These are phyloP conservation scores for Ammopiptanthus mongolicus DNA, from an alignment of 306 rosid species.

Conservation along the genomic window DNA sequence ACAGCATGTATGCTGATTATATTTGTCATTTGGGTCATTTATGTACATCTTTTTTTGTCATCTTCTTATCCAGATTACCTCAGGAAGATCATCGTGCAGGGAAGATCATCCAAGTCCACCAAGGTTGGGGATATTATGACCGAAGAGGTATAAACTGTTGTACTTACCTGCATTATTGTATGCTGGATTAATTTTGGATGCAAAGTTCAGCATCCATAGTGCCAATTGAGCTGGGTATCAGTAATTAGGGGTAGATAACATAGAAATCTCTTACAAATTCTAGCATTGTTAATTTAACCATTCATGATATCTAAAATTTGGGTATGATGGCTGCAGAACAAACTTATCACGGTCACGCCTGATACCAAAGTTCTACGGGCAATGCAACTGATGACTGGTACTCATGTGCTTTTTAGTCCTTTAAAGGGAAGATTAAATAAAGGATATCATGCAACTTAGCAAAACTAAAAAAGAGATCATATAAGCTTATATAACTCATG, in stretches of 20 bases:
- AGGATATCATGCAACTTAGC: not conserved
- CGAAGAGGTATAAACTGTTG: slow-evolving; percentile 67
- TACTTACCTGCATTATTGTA: not conserved
- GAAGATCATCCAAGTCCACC: slow-evolving; percentile 96
- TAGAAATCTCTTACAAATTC: too few relatives aligned
- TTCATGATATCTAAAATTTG: slow-evolving; percentile 16
- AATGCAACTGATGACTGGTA: slow-evolving; percentile 99
- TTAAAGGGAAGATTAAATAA: not conserved
- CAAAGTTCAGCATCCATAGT: not conserved
- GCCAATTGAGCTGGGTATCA: not conserved
- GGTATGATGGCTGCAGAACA: slow-evolving; percentile 54
- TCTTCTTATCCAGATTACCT: slow-evolving; percentile 63
- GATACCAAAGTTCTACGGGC: slow-evolving; percentile 84
- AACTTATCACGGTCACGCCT: slow-evolving; percentile 88
- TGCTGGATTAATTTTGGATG: too few relatives aligned
- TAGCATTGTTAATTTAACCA: not conserved
- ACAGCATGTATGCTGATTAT: not conserved
- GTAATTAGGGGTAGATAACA: not conserved
- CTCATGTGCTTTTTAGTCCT: not conserved
- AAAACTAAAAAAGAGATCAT: not conserved
- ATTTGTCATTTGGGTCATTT: not conserved
- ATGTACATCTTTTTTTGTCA: not conserved
- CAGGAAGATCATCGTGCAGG: slow-evolving; percentile 97
- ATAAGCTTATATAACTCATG: slow-evolving; percentile 10
- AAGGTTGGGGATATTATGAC: slow-evolving; percentile 99